Base-by-base conservation (phyloP, 2,329 filamentous ascomycete species). In the Fusarium sp. region DNA sequence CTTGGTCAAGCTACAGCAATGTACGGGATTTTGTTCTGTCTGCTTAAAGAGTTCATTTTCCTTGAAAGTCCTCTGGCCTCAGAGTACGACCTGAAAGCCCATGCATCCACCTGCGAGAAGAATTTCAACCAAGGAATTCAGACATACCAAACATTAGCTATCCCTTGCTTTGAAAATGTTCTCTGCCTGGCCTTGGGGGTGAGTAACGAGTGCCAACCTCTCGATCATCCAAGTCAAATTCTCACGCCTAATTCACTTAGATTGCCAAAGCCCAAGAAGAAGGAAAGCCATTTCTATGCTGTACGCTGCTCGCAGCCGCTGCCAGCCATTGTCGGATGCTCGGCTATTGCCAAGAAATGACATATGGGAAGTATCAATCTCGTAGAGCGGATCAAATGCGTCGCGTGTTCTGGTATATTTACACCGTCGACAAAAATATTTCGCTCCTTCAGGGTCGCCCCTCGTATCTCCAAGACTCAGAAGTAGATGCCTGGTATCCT, bases 201-300 rank as follows among this genome's bases (percentile, higher is more conserved):
- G 54, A 57, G 54, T 57, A 44, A 6, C 9, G 10, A 16, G 16
- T 10, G 10, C 23, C 34, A 5, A 4, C 34, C 13, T 38, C 29
- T 54, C 4, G 10, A 38, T 20, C 9, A 38, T 20, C 10, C 2
- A 1, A 18, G 53, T 16, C 54, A n/a, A 13, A 5, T 31, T 16
- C 25, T 57, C 23, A 57, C 14, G 14, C 11, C 6, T 6, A 14
- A 4, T 16, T 14, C 31, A 2, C 20, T 40, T 57, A 57, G 54
- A 44, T 57, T 10, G 40, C 54, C n/a, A 57, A 57, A 57, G 54
- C 54, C 10, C 54, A 57, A 20, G 54, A 57, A 31, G 20, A 57
- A 23, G 54, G 38, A 16, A 57, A 57, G 2, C 54, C 54, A 29
- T 57, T 57, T 11, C 16, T 57, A 29, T 57, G 34, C 54, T 57